These are phyloP conservation scores for Trichosporon faecale DNA, from an alignment of 1,284 basidiomycete genomes.

Conservation along the genomic window DNA sequence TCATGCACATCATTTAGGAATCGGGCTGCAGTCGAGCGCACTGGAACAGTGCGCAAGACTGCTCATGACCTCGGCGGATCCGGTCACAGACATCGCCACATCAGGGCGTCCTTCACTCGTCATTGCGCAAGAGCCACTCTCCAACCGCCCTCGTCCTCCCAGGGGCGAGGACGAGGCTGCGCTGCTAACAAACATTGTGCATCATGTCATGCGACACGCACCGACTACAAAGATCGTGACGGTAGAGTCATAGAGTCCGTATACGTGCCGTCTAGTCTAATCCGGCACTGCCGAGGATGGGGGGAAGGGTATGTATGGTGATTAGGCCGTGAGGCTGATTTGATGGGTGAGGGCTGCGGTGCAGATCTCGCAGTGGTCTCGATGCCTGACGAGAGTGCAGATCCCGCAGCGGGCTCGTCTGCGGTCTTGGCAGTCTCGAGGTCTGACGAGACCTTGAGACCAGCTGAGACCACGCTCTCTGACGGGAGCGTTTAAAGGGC, in stretches of 20 bases:
- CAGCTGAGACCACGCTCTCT: too few relatives aligned
- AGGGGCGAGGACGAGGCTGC: too few relatives aligned
- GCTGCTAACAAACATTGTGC: background rate
- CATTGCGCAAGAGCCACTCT: too few relatives aligned
- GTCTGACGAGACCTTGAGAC: too few relatives aligned
- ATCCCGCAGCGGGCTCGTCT: too few relatives aligned
- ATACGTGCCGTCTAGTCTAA: conserved; percentile 5
- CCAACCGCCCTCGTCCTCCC: background rate
- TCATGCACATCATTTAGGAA: conserved; percentile 12
- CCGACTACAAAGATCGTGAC: conserved; percentile 5
- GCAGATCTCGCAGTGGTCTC: background rate
- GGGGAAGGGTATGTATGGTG: background rate
- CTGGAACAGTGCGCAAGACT: too few relatives aligned
- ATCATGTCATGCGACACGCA: background rate
- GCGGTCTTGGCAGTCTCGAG: too few relatives aligned
- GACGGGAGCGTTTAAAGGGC: background rate
- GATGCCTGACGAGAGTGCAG: too few relatives aligned
- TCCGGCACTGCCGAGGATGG: background rate
- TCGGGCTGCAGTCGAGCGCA: too few relatives aligned
- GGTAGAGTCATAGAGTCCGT: too few relatives aligned
- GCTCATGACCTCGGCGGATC: too few relatives aligned
- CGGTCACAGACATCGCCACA: background rate
- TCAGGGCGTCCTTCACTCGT: too few relatives aligned
- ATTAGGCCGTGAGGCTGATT: background rate
- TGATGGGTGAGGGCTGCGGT: background rate